These are phyloP conservation scores for Yarrowia sp. DNA, from an alignment of 805 yeast species.

Conservation along the genomic window DNA sequence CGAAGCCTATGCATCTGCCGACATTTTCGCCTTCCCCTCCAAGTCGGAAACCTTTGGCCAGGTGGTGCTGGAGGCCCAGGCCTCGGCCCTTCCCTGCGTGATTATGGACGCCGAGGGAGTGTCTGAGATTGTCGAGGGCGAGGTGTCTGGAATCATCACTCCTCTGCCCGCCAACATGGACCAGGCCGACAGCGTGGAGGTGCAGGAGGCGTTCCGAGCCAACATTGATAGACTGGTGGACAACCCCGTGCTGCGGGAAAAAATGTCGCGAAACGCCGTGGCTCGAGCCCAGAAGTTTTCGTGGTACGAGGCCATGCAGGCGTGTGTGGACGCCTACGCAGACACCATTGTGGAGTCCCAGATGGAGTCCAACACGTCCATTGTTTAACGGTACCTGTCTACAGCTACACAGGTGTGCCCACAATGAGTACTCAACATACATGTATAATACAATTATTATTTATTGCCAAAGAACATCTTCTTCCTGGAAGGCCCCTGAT, in stretches of 20 bases:
- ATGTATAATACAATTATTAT: conserved; percentile 32
- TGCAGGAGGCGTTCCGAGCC: conserved; percentile 36
- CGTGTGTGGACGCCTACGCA: conserved; percentile 38
- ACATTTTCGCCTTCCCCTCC: conserved; percentile 42
- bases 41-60: conserved; percentile 43
- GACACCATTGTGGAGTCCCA: conserved; percentile 31
- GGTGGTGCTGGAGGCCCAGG: conserved; percentile 43
- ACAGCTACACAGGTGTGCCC: neutral
- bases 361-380: conserved; percentile 7
- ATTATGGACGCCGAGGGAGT: conserved; percentile 42
- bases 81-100: conserved; percentile 43
- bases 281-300: conserved; percentile 35
- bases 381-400: conserved; percentile 3
- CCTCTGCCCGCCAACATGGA: conserved; percentile 29
- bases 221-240: conserved; percentile 38
- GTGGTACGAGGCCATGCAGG: conserved; percentile 40
- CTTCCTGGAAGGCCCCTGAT: neutral
- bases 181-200: conserved; percentile 26
- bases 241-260: conserved; percentile 27
- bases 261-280: conserved; percentile 34
- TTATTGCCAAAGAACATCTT: neutral
- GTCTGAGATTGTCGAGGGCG: conserved; percentile 41
- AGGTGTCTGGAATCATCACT: conserved; percentile 39
- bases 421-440: conserved; percentile 29
- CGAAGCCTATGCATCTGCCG: conserved; percentile 42